Percentiles rank a stretch among this genome's conserved stretches.
These are phyloP conservation scores for Trichoderma breve DNA, from an alignment of 2,329 filamentous ascomycete genomes.

Conservation along the genomic window DNA sequence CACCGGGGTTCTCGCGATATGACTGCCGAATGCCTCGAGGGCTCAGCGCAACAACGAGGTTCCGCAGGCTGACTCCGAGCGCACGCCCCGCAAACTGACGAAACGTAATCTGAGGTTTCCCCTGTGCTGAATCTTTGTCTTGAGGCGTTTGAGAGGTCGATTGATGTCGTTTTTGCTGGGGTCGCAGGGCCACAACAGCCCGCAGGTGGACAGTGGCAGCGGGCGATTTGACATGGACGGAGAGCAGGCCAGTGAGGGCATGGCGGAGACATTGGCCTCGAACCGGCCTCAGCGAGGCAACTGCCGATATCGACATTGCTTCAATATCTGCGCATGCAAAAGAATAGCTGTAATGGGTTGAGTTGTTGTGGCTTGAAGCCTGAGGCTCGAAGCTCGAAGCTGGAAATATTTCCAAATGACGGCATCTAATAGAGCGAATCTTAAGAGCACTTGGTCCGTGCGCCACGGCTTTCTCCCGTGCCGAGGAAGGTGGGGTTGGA, in stretches of 20 bases:
- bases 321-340: neutral
- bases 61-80: conserved; percentile 36
- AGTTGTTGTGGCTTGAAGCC: neutral
- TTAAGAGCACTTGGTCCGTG: conserved; percentile 22
- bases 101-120: conserved; percentile 34
- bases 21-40: conserved; percentile 37
- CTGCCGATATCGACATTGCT: conserved; percentile 35
- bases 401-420: conserved; percentile 13
- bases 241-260: conserved; percentile 32
- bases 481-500: conserved; percentile 12
- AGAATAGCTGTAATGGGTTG: neutral
- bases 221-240: conserved; percentile 33
- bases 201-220: conserved; percentile 30
- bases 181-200: conserved; percentile 31
- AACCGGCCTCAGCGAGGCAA: conserved; percentile 37
- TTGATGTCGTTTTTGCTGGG: conserved; percentile 31
- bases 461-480: conserved; percentile 3
- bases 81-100: conserved; percentile 31
- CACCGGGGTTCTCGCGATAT: conserved; percentile 34
- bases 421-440: neutral
- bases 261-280: conserved; percentile 31
- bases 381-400: neutral
- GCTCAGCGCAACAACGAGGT: conserved; percentile 35
- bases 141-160: conserved; percentile 25
- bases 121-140: conserved; percentile 23